Evolutionary conservation across 345 rosid species (phyloP).

Genomic region (Arabis hirsuta): DNA sequence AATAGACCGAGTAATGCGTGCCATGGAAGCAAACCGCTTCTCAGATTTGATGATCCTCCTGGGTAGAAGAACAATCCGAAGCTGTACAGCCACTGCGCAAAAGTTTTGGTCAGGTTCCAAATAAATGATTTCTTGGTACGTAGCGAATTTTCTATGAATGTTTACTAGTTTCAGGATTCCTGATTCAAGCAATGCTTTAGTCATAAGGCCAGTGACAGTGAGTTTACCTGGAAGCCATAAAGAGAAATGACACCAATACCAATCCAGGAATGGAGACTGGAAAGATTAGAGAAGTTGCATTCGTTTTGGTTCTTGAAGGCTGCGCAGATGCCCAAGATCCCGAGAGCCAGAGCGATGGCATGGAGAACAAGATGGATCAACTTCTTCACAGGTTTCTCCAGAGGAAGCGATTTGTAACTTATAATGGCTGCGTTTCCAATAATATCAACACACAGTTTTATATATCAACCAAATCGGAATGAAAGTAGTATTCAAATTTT

Average conservation of each 20-base stretch:
- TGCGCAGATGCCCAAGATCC: conserved; percentile 69
- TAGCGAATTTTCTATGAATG: too few relatives aligned
- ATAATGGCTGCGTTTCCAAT: conserved; percentile 67
- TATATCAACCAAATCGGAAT: neutral
- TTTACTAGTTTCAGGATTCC: too few relatives aligned
- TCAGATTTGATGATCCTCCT: conserved; percentile 57
- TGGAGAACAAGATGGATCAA: conserved; percentile 77
- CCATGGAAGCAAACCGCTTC: conserved; percentile 71
- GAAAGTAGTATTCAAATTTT: neutral
- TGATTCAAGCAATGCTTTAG: too few relatives aligned
- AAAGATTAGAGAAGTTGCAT: conserved; percentile 73
- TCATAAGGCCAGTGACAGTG: conserved; percentile 5
- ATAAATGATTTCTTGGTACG: too few relatives aligned
- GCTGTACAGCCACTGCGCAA: conserved; percentile 85
- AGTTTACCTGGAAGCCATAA: conserved; percentile 81
- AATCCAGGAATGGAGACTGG: conserved; percentile 96
- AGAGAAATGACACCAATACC: conserved; percentile 78
- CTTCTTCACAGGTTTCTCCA: conserved; percentile 80
- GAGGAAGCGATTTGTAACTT: conserved; percentile 71
- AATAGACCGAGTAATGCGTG: conserved; percentile 77
- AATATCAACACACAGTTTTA: neutral
- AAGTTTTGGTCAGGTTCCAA: neutral
- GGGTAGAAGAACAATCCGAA: conserved; percentile 80
- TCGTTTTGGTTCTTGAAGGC: conserved; percentile 95
- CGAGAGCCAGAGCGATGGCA: conserved; percentile 78